These are phyloP conservation scores for Dactylonectria macrodidyma DNA, from an alignment of 2,329 filamentous ascomycete genomes.

Conservation along the genomic window DNA sequence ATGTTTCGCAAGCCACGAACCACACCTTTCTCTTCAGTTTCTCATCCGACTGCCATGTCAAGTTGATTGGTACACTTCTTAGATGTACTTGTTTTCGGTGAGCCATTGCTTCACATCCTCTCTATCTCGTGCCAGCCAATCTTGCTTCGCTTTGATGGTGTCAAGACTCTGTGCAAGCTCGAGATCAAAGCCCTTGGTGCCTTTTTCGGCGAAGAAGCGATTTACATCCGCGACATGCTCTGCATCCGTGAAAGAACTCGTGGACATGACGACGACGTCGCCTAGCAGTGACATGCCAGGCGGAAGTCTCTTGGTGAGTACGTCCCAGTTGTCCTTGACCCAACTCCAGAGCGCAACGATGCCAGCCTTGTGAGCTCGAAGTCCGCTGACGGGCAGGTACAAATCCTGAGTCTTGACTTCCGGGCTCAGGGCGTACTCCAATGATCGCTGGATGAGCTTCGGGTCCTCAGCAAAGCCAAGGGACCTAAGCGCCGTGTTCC, in stretches of 20 bases:
- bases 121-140: constrained; percentile 72
- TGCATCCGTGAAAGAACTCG: constrained; percentile 82
- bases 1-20: background rate
- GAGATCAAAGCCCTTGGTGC: constrained; percentile 88
- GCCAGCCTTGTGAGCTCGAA: constrained; percentile 83
- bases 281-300: constrained; percentile 91
- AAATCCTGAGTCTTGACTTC: constrained; percentile 96
- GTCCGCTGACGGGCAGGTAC: constrained; percentile 86
- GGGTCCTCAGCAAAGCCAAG: constrained; percentile 85
- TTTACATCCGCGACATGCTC: constrained; percentile 84
- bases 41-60: background rate
- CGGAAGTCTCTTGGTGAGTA: constrained; percentile 83
- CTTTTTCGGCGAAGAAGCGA: constrained; percentile 85
- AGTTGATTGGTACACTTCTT: constrained; percentile 1
- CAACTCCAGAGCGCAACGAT: constrained; percentile 86
- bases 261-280: constrained; percentile 86
- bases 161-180: constrained; percentile 92
- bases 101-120: constrained; percentile 78
- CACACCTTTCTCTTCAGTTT: background rate
- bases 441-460: constrained; percentile 84
- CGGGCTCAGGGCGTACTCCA: constrained; percentile 80
- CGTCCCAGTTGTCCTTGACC: constrained; percentile 92
- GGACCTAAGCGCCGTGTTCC: constrained; percentile 89
- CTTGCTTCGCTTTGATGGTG: constrained; percentile 82
- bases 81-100: constrained; percentile 48